Evolutionary conservation across 192 early-diverging fungal species (phyloP), one percentile per base, ranked within the genome.

Genomic region (Entomortierella lignicola): DNA sequence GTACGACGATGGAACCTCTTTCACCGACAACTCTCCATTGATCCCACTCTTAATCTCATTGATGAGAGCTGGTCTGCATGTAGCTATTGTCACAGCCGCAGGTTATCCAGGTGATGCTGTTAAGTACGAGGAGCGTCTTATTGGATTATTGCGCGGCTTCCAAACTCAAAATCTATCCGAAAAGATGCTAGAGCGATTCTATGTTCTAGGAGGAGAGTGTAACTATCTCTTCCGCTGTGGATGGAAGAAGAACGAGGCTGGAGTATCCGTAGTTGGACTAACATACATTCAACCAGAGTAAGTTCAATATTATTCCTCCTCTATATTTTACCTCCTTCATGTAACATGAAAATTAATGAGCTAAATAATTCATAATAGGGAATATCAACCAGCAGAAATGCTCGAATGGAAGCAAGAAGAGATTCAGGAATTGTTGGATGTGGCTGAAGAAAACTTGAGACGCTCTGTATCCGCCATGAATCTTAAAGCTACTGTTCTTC

Each of bases 21-120:
- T 97, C 74, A 89, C 89, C 5, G 81, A 85, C 11, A 89, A 89
- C 79, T 92, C 89, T 12, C 71, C 71, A 7, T 83, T 97, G 29
- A 90, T 92, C 4, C 63, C 63, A 12, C 86, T 93, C 29, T 81
- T 97, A 55, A 83, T 95, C n/a, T 52, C 64, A 0, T 75, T 97
- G 70, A 88, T 97, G 48, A 66, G 80, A 17, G 87, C 84, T 34
- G 83, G 84, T 43, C 81, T 96, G 21, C 67, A 82, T 44, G 93
- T 97, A 4, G 94, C 94, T 44, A 92, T 97, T 44, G 96, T 97
- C 13, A 97, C 96, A 10, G 96, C 96, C 18, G 96, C 96, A 1
- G 96, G 95, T 4, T 97, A 97, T 82, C 87, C 89, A 11, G 84
- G 83, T 13, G 86, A 94, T 68, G 87, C 92, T 0, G 43, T 59